phyloP scores from a whole-genome alignment of 305 asterid genomes.

The Ilex paraguariensis region DNA sequence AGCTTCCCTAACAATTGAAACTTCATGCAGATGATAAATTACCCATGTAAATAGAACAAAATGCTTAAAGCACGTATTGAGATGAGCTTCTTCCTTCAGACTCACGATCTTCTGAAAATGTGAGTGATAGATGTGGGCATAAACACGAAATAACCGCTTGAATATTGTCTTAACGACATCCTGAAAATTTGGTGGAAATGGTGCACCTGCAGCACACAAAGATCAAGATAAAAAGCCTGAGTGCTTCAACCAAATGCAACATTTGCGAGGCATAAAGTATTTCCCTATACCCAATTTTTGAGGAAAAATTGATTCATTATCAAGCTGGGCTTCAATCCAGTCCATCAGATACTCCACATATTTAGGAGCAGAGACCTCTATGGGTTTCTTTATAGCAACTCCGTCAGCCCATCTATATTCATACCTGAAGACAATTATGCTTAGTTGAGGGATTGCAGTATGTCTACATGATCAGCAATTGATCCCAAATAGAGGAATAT shows the following conservation, averaged over 20 bases:
- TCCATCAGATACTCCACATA: conserved; percentile 51
- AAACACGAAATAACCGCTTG: conserved; percentile 16
- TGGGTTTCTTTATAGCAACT: conserved; percentile 45
- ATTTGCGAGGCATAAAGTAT: neutral
- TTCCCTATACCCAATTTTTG: conserved; percentile 32
- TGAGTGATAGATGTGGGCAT: conserved; percentile 20
- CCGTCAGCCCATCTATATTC: conserved; percentile 77
- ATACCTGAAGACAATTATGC: conserved; percentile 24
- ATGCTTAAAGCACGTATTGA: conserved; percentile 20
- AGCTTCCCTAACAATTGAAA: no score
- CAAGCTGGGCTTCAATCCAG: conserved; percentile 52
- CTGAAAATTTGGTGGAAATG: conserved; percentile 18
- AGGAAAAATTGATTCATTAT: conserved; percentile 48
- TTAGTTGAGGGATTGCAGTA: neutral
- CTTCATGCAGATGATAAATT: neutral
- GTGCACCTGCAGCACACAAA: conserved; percentile 15
- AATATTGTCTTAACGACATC: conserved; percentile 10
- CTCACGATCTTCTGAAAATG: conserved; percentile 15
- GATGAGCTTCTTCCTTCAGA: conserved; percentile 23
- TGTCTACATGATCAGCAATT: no score
- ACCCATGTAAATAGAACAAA: conserved; percentile 24
- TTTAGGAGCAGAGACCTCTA: conserved; percentile 53
- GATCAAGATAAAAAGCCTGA: neutral
- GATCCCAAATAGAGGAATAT: no score
- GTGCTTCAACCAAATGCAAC: neutral